Conservation (phyloP, 192 early-diverging fungal species). For the Coemansia sp. region DNA sequence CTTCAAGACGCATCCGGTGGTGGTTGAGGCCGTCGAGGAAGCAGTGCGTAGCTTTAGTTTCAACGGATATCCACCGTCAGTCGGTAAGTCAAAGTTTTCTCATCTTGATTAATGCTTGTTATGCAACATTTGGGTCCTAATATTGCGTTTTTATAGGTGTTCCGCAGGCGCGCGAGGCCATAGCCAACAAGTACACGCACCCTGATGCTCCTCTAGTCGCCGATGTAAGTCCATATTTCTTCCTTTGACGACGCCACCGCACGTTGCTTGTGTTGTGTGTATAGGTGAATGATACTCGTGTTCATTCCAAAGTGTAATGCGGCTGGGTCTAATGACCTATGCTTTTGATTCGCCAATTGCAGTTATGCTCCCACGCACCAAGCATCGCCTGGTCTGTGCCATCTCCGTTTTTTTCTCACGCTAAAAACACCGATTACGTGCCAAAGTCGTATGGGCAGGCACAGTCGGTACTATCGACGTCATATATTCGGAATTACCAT, state of each 20-base stretch:
- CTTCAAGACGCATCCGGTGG: conserved; percentile 72
- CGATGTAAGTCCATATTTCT: conserved; percentile 41
- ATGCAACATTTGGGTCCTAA: background rate
- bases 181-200: conserved; percentile 68
- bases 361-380: background rate
- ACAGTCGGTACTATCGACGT: background rate
- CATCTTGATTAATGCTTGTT: background rate
- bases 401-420: background rate
- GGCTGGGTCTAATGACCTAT: conserved; percentile 4
- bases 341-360: background rate
- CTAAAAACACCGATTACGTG: background rate
- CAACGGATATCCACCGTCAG: conserved; percentile 82
- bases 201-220: conserved; percentile 70
- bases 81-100: conserved; percentile 54
- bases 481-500: background rate
- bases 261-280: background rate
- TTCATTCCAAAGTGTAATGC: conserved; percentile 3
- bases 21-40: conserved; percentile 70
- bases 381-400: background rate
- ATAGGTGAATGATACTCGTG: background rate
- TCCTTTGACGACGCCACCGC: background rate
- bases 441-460: background rate
- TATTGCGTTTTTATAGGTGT: conserved; percentile 27
- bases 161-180: conserved; percentile 65
- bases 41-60: conserved; percentile 67